Conservation (phyloP, 345 rosid genomes). For the Eutrema yunnanense region DNA sequence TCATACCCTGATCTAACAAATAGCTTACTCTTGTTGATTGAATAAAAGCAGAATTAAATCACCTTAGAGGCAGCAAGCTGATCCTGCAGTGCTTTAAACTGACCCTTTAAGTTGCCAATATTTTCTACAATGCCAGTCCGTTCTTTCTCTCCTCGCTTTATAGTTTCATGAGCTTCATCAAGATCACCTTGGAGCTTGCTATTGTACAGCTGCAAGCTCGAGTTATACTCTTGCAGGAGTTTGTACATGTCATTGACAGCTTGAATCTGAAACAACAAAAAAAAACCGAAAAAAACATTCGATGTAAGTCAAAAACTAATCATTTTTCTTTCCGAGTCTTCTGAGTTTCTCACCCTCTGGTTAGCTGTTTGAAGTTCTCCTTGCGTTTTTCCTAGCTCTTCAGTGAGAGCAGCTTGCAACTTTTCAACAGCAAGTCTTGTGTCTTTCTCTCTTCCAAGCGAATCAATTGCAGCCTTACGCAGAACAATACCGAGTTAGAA, state of each 20-base stretch:
- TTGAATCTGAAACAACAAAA: slow-evolving; percentile 48
- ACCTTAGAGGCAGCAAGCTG: slow-evolving; percentile 72
- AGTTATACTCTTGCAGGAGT: slow-evolving; percentile 87
- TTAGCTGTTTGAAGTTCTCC: slow-evolving; percentile 84
- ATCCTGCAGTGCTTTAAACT: slow-evolving; percentile 63
- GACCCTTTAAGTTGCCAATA: slow-evolving; percentile 71
- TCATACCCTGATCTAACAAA: not conserved
- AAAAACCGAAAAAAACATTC: not conserved
- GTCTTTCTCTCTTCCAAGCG: slow-evolving; percentile 77
- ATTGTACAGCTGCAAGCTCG: slow-evolving; percentile 89
- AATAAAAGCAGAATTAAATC: slow-evolving; percentile 32
- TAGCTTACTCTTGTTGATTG: slow-evolving; percentile 2
- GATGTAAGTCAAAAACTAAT: not conserved
- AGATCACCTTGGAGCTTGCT: slow-evolving; percentile 89
- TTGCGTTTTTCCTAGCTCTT: slow-evolving; percentile 73
- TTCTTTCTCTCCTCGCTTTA: slow-evolving; percentile 84
- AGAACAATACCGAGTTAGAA: slow-evolving; percentile 8
- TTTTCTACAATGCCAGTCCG: slow-evolving; percentile 69
- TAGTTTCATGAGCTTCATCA: slow-evolving; percentile 64
- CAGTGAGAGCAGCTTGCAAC: slow-evolving; percentile 63
- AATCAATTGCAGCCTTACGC: slow-evolving; percentile 57
- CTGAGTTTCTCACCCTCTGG: slow-evolving; percentile 62
- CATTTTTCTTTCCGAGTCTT: not conserved
- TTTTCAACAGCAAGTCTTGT: slow-evolving; percentile 56
- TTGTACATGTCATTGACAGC: slow-evolving; percentile 95